Evolutionary conservation across 371 early-diverging fungal genomes (phyloP).

Genomic region (Mucor plumbeus): DNA sequence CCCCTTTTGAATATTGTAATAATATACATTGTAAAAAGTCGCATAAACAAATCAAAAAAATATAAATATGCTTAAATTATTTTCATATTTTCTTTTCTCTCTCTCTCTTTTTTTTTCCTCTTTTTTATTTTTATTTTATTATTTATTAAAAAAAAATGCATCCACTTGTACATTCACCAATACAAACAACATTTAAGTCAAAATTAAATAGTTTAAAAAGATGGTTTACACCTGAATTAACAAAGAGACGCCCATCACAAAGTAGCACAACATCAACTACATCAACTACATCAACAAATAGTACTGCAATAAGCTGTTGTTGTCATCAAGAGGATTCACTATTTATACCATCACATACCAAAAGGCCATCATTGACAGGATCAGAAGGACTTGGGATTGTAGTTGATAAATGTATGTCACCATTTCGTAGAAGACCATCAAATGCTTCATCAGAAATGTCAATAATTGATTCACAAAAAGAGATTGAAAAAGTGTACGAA

Average conservation of each 20-base stretch:
- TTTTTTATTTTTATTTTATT: constrained; percentile 4
- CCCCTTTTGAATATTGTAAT: constrained; percentile 1
- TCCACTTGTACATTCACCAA: constrained; percentile 26
- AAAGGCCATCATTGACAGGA: constrained; percentile 15
- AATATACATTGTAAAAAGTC: not conserved
- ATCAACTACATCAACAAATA: constrained; percentile 9
- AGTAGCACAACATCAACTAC: constrained; percentile 21
- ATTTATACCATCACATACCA: not conserved
- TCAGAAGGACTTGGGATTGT: constrained; percentile 10
- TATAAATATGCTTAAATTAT: not conserved
- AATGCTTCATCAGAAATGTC: constrained; percentile 13
- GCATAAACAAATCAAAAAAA: not conserved
- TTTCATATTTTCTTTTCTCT: not conserved
- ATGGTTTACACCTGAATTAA: constrained; percentile 32
- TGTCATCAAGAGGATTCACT: constrained; percentile 10
- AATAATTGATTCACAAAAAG: constrained; percentile 6
- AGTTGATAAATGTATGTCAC: constrained; percentile 28
- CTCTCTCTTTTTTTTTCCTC: not conserved
- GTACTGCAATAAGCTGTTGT: not conserved
- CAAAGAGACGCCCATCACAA: constrained; percentile 31
- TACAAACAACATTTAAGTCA: constrained; percentile 19
- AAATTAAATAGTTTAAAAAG: constrained; percentile 28
- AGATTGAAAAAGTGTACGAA: constrained; percentile 19
- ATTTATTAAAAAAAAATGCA: constrained; percentile 12
- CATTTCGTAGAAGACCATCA: constrained; percentile 16